Base-by-base conservation (phyloP, 1,284 basidiomycete species). In the Microbotryomycetes sp. region DNA sequence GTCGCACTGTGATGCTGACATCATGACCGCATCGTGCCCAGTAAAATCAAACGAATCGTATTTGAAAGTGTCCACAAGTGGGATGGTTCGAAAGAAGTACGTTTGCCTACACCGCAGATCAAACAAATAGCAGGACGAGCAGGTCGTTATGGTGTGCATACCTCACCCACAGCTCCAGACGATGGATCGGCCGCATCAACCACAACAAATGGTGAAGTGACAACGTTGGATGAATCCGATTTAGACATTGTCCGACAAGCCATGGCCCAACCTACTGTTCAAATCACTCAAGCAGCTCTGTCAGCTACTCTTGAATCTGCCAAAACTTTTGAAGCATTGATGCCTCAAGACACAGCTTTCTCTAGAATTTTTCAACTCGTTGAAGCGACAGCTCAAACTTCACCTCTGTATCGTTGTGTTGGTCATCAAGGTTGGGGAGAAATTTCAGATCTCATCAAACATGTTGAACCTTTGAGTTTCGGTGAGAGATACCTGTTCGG, bases 61-160 rank as follows among this genome's bases (percentile, higher is more conserved):
- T 96, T 97, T 69, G 84, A 88, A 64, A 72, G 80, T 0, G 77
- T 91, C n/a, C 71, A 77, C 54, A 97, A 97, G 74, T 90, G 79
- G 69, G 82, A 89, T 68, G 88, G 88, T 14, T 76, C 74, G 29
- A 70, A 75, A 6, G 77, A 81, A 16, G 76, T 80, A 0, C 76
- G 79, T 0, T 80, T 98, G 2, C 84, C 87, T 0, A 76, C 84
- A 2, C 89, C 91, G 0, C 87, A 91, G 73, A 84, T 91, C 76
- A 98, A 97, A 75, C 94, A 98, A 76, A 97, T 98, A 55, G 93
- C 89, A 0, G 94, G 94, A 4, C 84, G 96, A 50, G 96, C 96
- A 0, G 94, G 94, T 3, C 86, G 96, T 1, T 99, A 85, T 75
- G 92, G 92, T 1, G 77, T 89, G 59, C 83, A 86, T 60, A 79